Conservation (phyloP, 108 stramenopile genomes). For the Discostella pseudostelligera region DNA sequence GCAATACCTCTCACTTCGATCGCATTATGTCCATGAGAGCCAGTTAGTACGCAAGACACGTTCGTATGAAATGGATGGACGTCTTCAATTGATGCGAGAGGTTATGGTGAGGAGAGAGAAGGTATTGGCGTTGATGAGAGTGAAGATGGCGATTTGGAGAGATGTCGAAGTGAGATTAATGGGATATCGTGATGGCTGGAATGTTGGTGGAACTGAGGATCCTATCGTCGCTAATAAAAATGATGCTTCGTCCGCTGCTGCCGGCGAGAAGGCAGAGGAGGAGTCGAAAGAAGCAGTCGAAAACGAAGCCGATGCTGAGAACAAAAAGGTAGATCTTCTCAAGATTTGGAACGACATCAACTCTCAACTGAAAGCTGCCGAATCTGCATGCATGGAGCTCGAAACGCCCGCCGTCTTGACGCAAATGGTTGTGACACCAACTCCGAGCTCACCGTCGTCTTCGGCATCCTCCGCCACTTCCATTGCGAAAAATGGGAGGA, state of each 20-base stretch:
- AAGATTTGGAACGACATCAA: slow-evolving; percentile 58
- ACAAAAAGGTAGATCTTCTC: slow-evolving; percentile 31
- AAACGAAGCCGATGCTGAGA: neutral
- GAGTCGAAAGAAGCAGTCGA: neutral
- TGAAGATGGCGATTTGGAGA: slow-evolving; percentile 60
- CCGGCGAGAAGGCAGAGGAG: neutral
- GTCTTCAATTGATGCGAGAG: slow-evolving; percentile 54
- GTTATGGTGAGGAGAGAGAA: slow-evolving; percentile 50
- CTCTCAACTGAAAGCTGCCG: slow-evolving; percentile 42
- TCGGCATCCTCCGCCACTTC: slow-evolving; percentile 12
- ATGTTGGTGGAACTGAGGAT: slow-evolving; percentile 4
- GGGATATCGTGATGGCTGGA: slow-evolving; percentile 38
- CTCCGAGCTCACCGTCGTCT: slow-evolving; percentile 6
- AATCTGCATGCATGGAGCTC: slow-evolving; percentile 44
- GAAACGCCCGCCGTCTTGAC: slow-evolving; percentile 38
- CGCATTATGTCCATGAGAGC: slow-evolving; percentile 75
- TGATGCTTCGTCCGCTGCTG: slow-evolving; percentile 7
- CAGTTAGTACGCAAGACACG: slow-evolving; percentile 55
- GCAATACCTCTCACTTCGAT: slow-evolving; percentile 74
- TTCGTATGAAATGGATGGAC: slow-evolving; percentile 43
- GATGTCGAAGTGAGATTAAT: slow-evolving; percentile 63
- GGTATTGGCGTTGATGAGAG: slow-evolving; percentile 68
- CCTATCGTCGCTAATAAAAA: slow-evolving; percentile 8
- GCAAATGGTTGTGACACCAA: slow-evolving; percentile 22
- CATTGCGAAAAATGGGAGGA: slow-evolving; percentile 9